Base-by-base conservation (phyloP, 306 rosid species). In the Prunus mira region DNA sequence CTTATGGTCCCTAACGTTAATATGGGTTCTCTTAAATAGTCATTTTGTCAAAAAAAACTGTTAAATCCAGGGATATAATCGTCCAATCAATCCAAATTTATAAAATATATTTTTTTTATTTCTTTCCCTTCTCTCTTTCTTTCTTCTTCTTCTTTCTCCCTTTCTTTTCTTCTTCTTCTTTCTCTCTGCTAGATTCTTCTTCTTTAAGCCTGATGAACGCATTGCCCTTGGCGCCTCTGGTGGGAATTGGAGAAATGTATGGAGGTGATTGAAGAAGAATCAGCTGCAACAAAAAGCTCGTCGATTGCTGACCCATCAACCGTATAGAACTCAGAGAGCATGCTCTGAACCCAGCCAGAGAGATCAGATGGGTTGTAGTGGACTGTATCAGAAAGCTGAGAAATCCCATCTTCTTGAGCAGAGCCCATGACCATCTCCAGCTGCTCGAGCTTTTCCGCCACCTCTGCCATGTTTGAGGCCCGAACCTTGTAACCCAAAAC, bases 291-390 rank as follows among this genome's bases (percentile, higher is more conserved):
- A 2, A 80, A 76, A 54, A 79, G 15, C 2, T 77, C 80, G 20
- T 84, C 72, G 56, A 81, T 72, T 77, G 9, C 51, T 34, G 66
- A 43, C 9, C 73, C 60, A 67, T 30, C 47, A 34, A 34, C 17
- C 13, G 73, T 86, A 80, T 88, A 84, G 63, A 91, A 85, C 68
- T 86, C 97, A 5, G 88, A 73, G 51, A 93, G 82, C 97, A 93
- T 93, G 76, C 80, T 91, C 30, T 89, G 89, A 52, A 93, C 92
- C 98, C 97, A 91, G 0, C 91, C 88, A 49, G 86, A 87, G 38
- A 93, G 89, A 89, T 93, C 92, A 3, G 98, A 60, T 0, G 98
- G 98, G 74, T 93, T 90, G 61, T 85, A 93, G 76, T 93, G 98
- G 28, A 89, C 89, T 0, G 96, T 91, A 9, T 93, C 91, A 0